These are phyloP conservation scores for Craspedostauros australis DNA, from an alignment of 108 stramenopile species.

Conservation along the genomic window DNA sequence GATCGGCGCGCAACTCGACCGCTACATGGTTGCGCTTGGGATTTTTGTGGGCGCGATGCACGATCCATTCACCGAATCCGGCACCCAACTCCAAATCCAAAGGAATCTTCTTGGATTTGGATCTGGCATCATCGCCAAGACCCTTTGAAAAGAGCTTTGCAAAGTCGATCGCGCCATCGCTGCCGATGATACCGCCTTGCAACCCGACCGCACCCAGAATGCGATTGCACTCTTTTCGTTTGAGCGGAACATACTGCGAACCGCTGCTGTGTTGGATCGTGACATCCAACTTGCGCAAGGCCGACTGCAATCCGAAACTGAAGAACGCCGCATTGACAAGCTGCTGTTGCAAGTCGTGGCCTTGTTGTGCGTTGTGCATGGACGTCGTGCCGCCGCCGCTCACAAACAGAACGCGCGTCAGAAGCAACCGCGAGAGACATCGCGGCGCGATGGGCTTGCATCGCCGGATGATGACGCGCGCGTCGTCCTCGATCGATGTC, in stretches of 20 bases:
- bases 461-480: slow-evolving; percentile 28
- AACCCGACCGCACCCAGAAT: slow-evolving; percentile 25
- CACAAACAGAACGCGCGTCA: slow-evolving; percentile 59
- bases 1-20: slow-evolving; percentile 75
- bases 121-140: slow-evolving; percentile 8
- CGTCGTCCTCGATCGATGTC: slow-evolving; percentile 58
- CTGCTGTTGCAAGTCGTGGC: slow-evolving; percentile 8
- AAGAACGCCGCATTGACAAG: slow-evolving; percentile 48
- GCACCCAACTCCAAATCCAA: slow-evolving; percentile 76
- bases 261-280: slow-evolving; percentile 1
- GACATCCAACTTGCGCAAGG: slow-evolving; percentile 8
- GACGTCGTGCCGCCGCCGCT: slow-evolving; percentile 77
- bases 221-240: slow-evolving; percentile 23
- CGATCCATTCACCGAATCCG: slow-evolving; percentile 80
- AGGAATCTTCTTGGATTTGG: slow-evolving; percentile 8
- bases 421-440: slow-evolving; percentile 32
- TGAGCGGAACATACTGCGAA: not conserved
- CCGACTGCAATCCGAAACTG: slow-evolving; percentile 57
- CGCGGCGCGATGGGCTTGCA: slow-evolving; percentile 10
- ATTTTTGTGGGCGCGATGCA: slow-evolving; percentile 49
- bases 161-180: slow-evolving; percentile 43
- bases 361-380: slow-evolving; percentile 10
- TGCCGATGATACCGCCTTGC: slow-evolving; percentile 29
- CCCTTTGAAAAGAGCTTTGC: slow-evolving; percentile 20
- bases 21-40: slow-evolving; percentile 59